Conservation (phyloP, 805 yeast genomes). For the Candida dendrica region DNA sequence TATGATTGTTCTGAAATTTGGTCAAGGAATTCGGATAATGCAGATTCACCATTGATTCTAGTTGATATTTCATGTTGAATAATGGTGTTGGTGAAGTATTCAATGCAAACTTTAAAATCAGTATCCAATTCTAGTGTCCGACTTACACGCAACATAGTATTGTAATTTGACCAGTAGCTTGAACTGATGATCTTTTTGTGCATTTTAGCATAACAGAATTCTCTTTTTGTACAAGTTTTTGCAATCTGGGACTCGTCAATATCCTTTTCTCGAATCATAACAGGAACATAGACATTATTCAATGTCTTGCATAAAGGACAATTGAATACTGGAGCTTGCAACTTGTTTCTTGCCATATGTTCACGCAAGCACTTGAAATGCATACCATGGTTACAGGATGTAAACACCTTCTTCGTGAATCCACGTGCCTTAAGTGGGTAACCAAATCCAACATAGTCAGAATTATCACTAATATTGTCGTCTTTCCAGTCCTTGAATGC, state of each 20-base stretch:
- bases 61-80: conserved; percentile 53
- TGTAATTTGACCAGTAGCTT: neutral
- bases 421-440: conserved; percentile 11
- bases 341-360: conserved; percentile 53
- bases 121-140: neutral
- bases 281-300: neutral
- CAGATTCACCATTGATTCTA: conserved; percentile 34
- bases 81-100: conserved; percentile 39
- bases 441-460: conserved; percentile 23
- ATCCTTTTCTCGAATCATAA: neutral
- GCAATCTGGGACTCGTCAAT: conserved; percentile 12
- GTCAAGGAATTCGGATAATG: conserved; percentile 24
- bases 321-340: conserved; percentile 59
- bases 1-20: conserved; percentile 32
- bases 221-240: neutral
- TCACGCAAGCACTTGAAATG: conserved; percentile 74
- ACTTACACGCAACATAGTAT: neutral
- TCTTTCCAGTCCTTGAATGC: conserved; percentile 16
- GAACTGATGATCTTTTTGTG: neutral
- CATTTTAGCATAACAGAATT: neutral
- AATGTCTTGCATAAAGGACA: conserved; percentile 90
- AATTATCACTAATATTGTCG: conserved; percentile 11
- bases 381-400: conserved; percentile 90
- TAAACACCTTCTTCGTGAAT: conserved; percentile 6
- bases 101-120: neutral